phyloP scores from a whole-genome alignment of 495 filamentous ascomycete species.

The Chaetomidium leptoderma region DNA sequence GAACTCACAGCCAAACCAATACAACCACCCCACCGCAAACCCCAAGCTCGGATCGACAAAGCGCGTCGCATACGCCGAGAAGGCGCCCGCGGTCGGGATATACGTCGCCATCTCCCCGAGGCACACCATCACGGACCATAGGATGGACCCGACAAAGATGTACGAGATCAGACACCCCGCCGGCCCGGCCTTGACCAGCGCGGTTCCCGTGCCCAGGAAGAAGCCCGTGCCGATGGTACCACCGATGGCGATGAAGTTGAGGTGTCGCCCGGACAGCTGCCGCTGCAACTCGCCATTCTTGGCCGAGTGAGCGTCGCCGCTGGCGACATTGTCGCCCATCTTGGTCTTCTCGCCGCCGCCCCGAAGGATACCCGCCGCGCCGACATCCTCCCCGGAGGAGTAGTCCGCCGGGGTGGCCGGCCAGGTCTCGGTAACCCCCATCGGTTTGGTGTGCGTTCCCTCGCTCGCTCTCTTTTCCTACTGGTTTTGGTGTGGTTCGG shows the following conservation, averaged over 20 bases:
- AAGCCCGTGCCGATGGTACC: constrained; percentile 73
- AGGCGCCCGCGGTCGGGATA: constrained; percentile 69
- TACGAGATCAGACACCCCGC: constrained; percentile 65
- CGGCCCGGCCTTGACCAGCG: constrained; percentile 60
- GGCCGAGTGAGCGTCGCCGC: constrained; percentile 17
- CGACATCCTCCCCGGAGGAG: constrained; percentile 9
- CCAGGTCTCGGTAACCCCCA: constrained; percentile 5
- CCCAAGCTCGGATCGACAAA: constrained; percentile 70
- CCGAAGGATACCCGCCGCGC: neutral
- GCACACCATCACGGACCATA: constrained; percentile 57
- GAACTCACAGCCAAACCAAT: constrained; percentile 44
- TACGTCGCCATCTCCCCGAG: constrained; percentile 71
- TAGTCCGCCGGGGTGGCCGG: constrained; percentile 5
- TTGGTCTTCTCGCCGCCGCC: constrained; percentile 9
- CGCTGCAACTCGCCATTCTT: constrained; percentile 26
- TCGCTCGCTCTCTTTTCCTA: neutral
- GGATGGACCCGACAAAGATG: constrained; percentile 59
- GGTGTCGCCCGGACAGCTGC: constrained; percentile 43
- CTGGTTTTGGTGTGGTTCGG: neutral
- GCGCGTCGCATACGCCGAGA: constrained; percentile 68
- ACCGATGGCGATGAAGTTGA: constrained; percentile 63
- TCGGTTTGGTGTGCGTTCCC: neutral
- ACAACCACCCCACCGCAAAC: constrained; percentile 72
- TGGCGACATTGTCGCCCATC: neutral
- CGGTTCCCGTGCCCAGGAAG: constrained; percentile 65